phyloP scores from a whole-genome alignment of 345 rosid genomes.

The Excoecaria agallocha region DNA sequence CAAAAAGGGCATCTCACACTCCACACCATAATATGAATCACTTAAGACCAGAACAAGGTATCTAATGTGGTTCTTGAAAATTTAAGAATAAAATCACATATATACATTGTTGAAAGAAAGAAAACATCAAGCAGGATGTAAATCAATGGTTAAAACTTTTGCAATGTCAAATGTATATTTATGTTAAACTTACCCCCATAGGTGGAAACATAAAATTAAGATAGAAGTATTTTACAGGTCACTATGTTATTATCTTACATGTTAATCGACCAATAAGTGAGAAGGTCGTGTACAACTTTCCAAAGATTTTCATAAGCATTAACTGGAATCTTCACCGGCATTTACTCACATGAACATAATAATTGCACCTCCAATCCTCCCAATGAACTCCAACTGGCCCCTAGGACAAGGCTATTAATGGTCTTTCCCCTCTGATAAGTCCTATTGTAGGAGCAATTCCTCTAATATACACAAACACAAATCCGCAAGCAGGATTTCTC shows the following conservation, averaged over 20 bases:
- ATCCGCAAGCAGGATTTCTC: not conserved
- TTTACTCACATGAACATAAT: too few species aligned
- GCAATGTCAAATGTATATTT: not conserved
- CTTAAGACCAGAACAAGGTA: not conserved
- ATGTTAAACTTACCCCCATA: not conserved
- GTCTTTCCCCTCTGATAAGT: not conserved
- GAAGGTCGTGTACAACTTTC: not conserved
- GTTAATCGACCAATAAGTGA: not conserved
- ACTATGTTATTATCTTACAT: not conserved
- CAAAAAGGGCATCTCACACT: not conserved
- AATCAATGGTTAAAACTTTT: not conserved
- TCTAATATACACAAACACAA: not conserved
- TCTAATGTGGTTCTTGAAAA: not conserved
- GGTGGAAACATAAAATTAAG: not conserved
- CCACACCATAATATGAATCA: not conserved
- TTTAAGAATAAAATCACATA: too few species aligned
- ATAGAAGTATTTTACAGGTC: not conserved
- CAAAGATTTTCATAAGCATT: not conserved
- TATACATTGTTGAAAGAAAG: not conserved
- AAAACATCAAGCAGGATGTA: not conserved
- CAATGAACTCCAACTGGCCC: not conserved
- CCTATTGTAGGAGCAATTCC: not conserved
- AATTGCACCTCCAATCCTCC: too few species aligned
- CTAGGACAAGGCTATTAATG: conserved; percentile 2
- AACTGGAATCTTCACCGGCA: too few species aligned